Conservation (phyloP, 768 basidiomycete genomes). For the Fomitopsis serialis region DNA sequence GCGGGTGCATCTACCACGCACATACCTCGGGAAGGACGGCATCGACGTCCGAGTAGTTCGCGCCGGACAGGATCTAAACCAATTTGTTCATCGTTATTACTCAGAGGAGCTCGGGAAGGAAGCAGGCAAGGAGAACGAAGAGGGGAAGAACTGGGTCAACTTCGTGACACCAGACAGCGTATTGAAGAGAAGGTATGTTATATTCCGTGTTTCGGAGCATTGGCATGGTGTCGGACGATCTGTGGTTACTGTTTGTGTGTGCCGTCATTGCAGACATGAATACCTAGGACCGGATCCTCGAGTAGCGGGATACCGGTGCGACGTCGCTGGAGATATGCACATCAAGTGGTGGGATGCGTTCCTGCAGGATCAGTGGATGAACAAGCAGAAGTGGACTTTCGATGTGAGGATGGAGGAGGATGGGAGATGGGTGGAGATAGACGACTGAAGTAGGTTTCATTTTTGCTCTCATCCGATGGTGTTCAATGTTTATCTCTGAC, state of each 20-base stretch:
- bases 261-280: constrained; percentile 30
- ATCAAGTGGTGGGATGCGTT: constrained; percentile 41
- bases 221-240: not conserved
- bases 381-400: constrained; percentile 34
- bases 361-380: constrained; percentile 39
- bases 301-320: constrained; percentile 35
- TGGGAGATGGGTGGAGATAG: constrained; percentile 35
- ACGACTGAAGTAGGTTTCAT: constrained; percentile 21
- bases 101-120: constrained; percentile 16
- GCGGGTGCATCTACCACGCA: constrained; percentile 34
- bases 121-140: constrained; percentile 15
- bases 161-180: constrained; percentile 7
- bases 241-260: not conserved
- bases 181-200: constrained; percentile 7
- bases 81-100: constrained; percentile 29
- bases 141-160: constrained; percentile 10
- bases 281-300: constrained; percentile 39
- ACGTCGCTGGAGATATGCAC: constrained; percentile 32
- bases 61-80: constrained; percentile 33
- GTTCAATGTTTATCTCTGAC: no score
- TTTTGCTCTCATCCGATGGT: no score
- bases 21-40: constrained; percentile 32
- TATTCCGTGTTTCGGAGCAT: not conserved
- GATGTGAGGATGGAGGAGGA: constrained; percentile 27
- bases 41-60: constrained; percentile 28